Percentiles rank a stretch among this genome's conserved stretches.
phyloP scores from a whole-genome alignment of 495 filamentous ascomycete species.

The Trichocladium uniseriatum region DNA sequence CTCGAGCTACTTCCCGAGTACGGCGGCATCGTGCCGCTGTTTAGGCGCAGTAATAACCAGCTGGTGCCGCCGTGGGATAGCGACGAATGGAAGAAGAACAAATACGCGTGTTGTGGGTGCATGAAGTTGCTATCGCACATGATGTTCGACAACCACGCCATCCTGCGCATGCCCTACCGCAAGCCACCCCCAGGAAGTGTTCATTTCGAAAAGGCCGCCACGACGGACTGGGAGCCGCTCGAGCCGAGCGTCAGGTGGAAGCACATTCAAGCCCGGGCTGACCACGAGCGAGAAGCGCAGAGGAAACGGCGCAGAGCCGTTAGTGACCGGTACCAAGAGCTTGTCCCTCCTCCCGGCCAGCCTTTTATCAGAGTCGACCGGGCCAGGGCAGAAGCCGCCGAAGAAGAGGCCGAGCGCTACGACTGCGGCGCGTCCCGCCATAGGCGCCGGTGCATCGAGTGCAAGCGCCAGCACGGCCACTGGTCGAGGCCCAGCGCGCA shows the following conservation, averaged over 20 bases:
- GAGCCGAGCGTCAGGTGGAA: background rate
- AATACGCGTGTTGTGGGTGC: constrained; percentile 22
- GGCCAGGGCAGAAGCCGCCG: background rate
- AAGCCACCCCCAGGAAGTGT: constrained; percentile 18
- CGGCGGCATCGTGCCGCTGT: constrained; percentile 17
- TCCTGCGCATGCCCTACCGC: constrained; percentile 10
- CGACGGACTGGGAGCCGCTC: constrained; percentile 15
- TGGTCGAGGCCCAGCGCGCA: background rate
- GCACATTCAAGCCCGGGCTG: background rate
- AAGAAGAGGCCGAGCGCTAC: background rate
- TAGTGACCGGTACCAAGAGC: background rate
- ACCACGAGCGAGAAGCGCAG: background rate
- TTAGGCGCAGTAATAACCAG: background rate
- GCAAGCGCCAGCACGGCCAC: background rate
- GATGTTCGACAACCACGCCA: constrained; percentile 19
- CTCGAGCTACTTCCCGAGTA: constrained; percentile 19
- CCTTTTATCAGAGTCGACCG: background rate
- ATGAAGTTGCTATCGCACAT: constrained; percentile 19
- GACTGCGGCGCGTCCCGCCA: constrained; percentile 10
- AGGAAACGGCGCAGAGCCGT: background rate
- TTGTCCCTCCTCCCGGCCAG: background rate
- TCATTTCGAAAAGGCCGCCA: constrained; percentile 5
- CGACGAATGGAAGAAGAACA: constrained; percentile 10
- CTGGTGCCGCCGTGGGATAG: constrained; percentile 3
- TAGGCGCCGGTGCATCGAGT: constrained; percentile 12